A percentile compares a stretch with the other conserved stretches of the same genome.
These are phyloP conservation scores for Penicillium capsulatum DNA, from an alignment of 2,329 filamentous ascomycete species.

Conservation along the genomic window DNA sequence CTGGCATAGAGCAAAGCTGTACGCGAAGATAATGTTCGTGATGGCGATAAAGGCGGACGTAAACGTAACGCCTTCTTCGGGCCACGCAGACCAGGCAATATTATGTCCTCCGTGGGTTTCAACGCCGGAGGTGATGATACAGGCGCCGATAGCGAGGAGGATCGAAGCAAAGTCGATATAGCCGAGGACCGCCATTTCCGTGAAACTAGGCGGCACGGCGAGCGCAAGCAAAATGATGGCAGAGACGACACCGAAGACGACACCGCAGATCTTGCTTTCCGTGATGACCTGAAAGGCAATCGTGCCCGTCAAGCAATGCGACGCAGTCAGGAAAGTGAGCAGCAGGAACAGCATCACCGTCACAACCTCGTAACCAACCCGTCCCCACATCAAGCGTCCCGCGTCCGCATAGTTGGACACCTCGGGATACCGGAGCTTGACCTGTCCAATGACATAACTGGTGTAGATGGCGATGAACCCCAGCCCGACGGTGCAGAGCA, in stretches of 20 bases:
- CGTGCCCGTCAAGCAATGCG: background rate
- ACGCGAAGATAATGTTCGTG: conserved; percentile 23
- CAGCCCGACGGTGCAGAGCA: background rate
- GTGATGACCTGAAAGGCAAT: background rate
- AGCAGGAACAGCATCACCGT: background rate
- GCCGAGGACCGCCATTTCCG: conserved; percentile 24
- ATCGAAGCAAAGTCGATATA: conserved; percentile 13
- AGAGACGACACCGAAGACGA: background rate
- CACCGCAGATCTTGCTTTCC: background rate
- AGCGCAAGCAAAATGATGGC: background rate
- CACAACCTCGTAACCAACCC: background rate
- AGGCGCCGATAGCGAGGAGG: background rate
- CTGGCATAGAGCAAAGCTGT: conserved; percentile 41
- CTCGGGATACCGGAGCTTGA: background rate
- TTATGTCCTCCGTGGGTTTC: background rate
- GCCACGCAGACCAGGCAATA: background rate
- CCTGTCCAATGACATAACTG: conserved; percentile 1
- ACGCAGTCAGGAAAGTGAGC: background rate
- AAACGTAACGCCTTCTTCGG: background rate
- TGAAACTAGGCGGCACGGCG: background rate
- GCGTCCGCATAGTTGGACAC: background rate
- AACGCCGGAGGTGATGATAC: background rate
- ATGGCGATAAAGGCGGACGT: background rate
- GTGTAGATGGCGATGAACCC: conserved; percentile 35
- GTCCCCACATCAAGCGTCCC: conserved; percentile 1